Base-by-base conservation (phyloP, 805 yeast genomes). In the Candida ponderosae region DNA sequence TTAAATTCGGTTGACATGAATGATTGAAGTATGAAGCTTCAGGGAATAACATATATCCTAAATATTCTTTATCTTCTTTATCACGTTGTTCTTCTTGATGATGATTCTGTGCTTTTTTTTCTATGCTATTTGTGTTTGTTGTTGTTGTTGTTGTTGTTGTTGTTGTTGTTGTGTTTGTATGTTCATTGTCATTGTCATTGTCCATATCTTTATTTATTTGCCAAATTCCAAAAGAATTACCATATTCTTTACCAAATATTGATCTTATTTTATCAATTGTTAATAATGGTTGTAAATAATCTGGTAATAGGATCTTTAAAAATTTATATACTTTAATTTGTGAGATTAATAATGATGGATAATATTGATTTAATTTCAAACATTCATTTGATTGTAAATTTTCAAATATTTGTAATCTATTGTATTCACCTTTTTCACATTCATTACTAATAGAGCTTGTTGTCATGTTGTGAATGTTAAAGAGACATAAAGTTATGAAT, bases 171-270 rank as follows among this genome's bases (percentile, higher is more conserved):
- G n/a, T n/a, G n/a, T n/a, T n/a, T n/a, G n/a, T n/a, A n/a, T n/a
- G n/a, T n/a, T n/a, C n/a, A n/a, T n/a, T n/a, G n/a, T n/a, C n/a
- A n/a, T n/a, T n/a, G n/a, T n/a, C n/a, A n/a, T n/a, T n/a, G n/a
- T n/a, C n/a, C n/a, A n/a, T n/a, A n/a, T n/a, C n/a, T n/a, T n/a
- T n/a, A n/a, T n/a, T n/a, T n/a, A n/a, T 54, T 34, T 79, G 74
- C 82, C 85, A 77, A 18, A 78, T 74, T 1, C 86, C 86, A 54
- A 79, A 79, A 1, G 85, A 79, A 49, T 79, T 79, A 14, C 81
- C 79, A 35, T 76, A 70, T 44, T 79, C 81, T 29, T 69, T 59
- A 2, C 85, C 86, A 34, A 74, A 58, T 3, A 74, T 66, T 14
- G 59, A 56, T 33, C 83, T 59, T 15, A 78, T 54, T 5, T 42